Conservation (phyloP, 495 filamentous ascomycete genomes). For the Hypoxylon rickii region DNA sequence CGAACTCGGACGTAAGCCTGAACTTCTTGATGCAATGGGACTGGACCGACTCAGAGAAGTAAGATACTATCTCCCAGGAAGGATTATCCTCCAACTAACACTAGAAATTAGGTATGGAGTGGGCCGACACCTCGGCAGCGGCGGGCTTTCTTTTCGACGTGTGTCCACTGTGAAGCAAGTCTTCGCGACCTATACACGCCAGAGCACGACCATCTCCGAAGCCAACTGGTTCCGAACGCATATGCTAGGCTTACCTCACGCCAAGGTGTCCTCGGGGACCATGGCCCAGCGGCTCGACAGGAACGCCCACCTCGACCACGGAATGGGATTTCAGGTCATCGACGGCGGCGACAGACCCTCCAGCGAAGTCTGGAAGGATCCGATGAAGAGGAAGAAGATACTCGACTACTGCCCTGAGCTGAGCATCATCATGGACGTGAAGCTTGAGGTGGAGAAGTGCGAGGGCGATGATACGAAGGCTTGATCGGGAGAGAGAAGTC, state of each 20-base stretch:
- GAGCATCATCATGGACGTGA: background rate
- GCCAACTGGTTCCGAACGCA: background rate
- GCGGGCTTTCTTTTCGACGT: background rate
- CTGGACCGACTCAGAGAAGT: background rate
- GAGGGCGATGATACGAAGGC: background rate
- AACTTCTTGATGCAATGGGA: background rate
- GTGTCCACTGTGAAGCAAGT: background rate
- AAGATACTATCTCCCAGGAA: too few relatives aligned
- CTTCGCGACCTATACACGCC: background rate
- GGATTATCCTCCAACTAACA: too few relatives aligned
- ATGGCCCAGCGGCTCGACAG: background rate
- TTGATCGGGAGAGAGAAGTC: background rate
- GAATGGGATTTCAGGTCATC: background rate
- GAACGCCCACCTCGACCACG: background rate
- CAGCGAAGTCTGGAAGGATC: background rate
- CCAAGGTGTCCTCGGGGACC: background rate
- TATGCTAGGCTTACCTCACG: background rate
- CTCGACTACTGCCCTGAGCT: background rate
- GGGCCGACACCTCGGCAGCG: background rate
- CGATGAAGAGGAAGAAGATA: background rate
- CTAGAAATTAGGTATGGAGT: background rate
- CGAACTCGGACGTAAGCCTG: background rate
- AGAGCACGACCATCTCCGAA: background rate
- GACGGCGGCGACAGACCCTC: background rate
- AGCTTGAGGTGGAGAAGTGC: background rate